Base-by-base conservation (phyloP, 2,329 filamentous ascomycete species). In the Dactylellina sp. region DNA sequence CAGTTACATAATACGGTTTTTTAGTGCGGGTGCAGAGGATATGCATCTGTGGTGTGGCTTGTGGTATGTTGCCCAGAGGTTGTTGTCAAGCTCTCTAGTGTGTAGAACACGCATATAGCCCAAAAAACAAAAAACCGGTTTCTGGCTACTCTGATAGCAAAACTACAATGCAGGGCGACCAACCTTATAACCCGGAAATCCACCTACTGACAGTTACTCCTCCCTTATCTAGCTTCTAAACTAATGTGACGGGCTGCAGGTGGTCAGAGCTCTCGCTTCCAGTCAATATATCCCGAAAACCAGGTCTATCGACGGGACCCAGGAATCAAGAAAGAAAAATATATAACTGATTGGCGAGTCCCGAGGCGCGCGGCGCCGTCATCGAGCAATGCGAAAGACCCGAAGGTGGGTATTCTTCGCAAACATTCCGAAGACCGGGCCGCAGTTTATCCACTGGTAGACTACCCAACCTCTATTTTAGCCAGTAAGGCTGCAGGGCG, bases 361-460 rank as follows among this genome's bases (percentile, higher is more conserved):
- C n/a, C n/a, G n/a, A n/a, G n/a, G n/a, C n/a, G n/a, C n/a, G n/a
- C n/a, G n/a, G n/a, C n/a, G n/a, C 28, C 32, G 32, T 20, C 14
- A 9, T 55, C 52, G 16, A 32, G 22, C 35, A 7, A 14, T 28
- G 11, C 20, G n/a, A 11, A 20, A 9, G n/a, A 59, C 16, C 37
- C 53, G 14, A 12, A 57, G 7, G 25, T 25, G 40, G 25, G 9
- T 22, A n/a, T 24, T 24, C n/a, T 52, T 53, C 63, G 63, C 53
- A 46, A 44, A 68, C 14, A 52, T 68, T 40, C 63, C 63, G 63
- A 68, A 52, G 16, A n/a, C 11, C 35, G 37, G 63, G 46, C 63
- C 44, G 44, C 22, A 35, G 24, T 14, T 37, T 25, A 53, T 22
- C 46, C n/a, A 53, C 11, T 22, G 24, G 9, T 35, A 49, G 28